Percentiles rank a stretch among this genome's conserved stretches.
Conservation (phyloP, 352 stramenopile genomes). For the Peronospora farinosa region DNA sequence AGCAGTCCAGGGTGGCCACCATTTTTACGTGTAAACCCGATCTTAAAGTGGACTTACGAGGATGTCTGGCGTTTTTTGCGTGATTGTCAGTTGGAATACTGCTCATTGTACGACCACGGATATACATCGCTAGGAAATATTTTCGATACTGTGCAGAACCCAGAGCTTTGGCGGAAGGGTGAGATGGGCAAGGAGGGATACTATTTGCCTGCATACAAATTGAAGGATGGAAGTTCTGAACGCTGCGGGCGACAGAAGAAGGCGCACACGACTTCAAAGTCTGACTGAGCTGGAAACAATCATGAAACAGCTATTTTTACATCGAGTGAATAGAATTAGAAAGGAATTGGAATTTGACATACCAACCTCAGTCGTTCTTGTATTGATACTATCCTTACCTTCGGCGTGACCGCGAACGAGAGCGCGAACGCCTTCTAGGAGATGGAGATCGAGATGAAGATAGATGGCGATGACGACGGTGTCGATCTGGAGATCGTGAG, state of each 20-base stretch:
- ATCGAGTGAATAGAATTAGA: slow-evolving; percentile 17
- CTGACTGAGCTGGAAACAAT: slow-evolving; percentile 15
- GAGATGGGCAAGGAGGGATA: slow-evolving; percentile 45
- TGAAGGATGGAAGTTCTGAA: slow-evolving; percentile 64
- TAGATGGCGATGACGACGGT: slow-evolving; percentile 14
- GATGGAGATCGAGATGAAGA: slow-evolving; percentile 18
- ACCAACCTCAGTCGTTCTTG: background rate
- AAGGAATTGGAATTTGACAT: slow-evolving; percentile 4
- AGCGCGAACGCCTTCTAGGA: slow-evolving; percentile 14
- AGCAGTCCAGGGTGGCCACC: slow-evolving; percentile 89
- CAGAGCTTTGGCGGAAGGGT: slow-evolving; percentile 75
- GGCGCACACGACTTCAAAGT: slow-evolving; percentile 62
- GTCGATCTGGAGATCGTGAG: slow-evolving; percentile 7
- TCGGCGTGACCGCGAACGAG: slow-evolving; percentile 21
- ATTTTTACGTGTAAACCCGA: slow-evolving; percentile 98
- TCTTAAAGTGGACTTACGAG: slow-evolving; percentile 93
- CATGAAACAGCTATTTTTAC: slow-evolving; percentile 3
- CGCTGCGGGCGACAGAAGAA: slow-evolving; percentile 75
- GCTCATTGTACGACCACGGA: slow-evolving; percentile 87
- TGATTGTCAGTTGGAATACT: slow-evolving; percentile 84
- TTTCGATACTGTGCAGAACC: slow-evolving; percentile 93
- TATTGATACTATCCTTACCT: background rate
- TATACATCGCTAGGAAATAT: slow-evolving; percentile 93
- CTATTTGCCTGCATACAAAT: slow-evolving; percentile 66
- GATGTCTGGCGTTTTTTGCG: slow-evolving; percentile 92